Evolutionary conservation across 2,329 filamentous ascomycete species (phyloP), one percentile per base, ranked within the genome.

Genomic region (Tolypocladium nubicola): DNA sequence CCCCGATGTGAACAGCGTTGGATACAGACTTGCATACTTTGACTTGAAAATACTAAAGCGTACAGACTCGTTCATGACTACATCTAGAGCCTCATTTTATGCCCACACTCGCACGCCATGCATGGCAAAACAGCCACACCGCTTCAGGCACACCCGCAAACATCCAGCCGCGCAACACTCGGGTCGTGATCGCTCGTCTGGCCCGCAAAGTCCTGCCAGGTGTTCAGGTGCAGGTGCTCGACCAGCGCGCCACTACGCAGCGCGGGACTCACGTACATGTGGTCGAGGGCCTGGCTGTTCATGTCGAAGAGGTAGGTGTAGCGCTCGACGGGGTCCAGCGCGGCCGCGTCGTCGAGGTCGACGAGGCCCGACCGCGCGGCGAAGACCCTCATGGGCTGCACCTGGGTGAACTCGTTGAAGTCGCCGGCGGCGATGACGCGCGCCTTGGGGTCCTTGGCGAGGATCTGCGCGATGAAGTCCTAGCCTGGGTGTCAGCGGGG

Each of bases 231-330:
- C 33, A 89, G 66, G 69, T 90, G 86, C 75, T 89, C 83, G 62
- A 83, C 82, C 64, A 75, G 69, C 19, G 76, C 70, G 4, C 69
- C 66, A 35, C 66, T 66, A 33, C 71, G 73, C 58, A 87, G 65
- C 54, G 74, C 74, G 33, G 77, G 73, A 66, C 82, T 87, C 57
- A 88, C 78, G 62, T 80, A 88, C 71, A 87, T 82, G 72, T 89
- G 86, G 69, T 89, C 87, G 21, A 90, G 75, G 65, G 85, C 79
- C 73, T 89, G 82, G 58, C 80, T 79, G 70, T 87, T 88, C 78
- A 81, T 82, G 62, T 87, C 86, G 60, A 80, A 89, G 1, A 86
- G 71, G 68, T 89, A 89, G 1, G 85, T 87, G 69, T 90, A 90
- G 11, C 86, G 75, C 75, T 90, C 87, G 33, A 70, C 66, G 2